Conservation (phyloP, 2,329 filamentous ascomycete genomes). For the Cephalotrichum gorgonifer region DNA sequence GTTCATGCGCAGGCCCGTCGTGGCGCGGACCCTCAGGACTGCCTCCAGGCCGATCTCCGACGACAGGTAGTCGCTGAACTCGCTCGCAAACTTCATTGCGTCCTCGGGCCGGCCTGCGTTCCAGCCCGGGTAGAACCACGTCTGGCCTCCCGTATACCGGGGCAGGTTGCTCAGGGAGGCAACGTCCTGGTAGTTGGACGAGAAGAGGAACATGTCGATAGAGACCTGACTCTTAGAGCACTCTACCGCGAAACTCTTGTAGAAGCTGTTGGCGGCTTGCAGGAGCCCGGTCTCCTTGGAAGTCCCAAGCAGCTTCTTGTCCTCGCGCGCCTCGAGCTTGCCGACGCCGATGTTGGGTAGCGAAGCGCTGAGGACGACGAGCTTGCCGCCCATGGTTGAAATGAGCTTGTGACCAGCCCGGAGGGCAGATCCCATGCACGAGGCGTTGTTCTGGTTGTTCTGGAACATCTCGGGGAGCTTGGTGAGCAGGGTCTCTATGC, state of each 20-base stretch:
- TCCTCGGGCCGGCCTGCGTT: slow-evolving; percentile 89
- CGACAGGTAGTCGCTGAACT: slow-evolving; percentile 95
- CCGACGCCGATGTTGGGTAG: slow-evolving; percentile 84
- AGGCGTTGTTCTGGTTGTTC: slow-evolving; percentile 78
- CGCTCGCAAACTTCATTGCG: slow-evolving; percentile 92
- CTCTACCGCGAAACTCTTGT: slow-evolving; percentile 98
- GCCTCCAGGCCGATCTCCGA: slow-evolving; percentile 94
- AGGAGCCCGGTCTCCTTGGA: slow-evolving; percentile 81
- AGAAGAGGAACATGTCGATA: slow-evolving; percentile 97
- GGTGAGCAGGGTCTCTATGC: slow-evolving; percentile 81
- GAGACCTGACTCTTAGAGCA: slow-evolving; percentile 99
- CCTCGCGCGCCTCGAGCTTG: slow-evolving; percentile 85
- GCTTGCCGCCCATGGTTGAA: slow-evolving; percentile 86
- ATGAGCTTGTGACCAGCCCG: slow-evolving; percentile 94
- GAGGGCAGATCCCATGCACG: slow-evolving; percentile 91
- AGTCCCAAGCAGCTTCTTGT: slow-evolving; percentile 91
- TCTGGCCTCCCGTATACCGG: slow-evolving; percentile 92
- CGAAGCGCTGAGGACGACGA: slow-evolving; percentile 81
- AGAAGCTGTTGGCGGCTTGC: slow-evolving; percentile 91
- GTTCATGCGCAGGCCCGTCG: slow-evolving; percentile 89
- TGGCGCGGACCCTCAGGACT: slow-evolving; percentile 88
- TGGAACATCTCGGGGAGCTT: slow-evolving; percentile 96
- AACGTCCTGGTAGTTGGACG: slow-evolving; percentile 93
- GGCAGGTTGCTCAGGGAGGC: slow-evolving; percentile 92
- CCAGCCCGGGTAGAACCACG: slow-evolving; percentile 98